Base-by-base conservation (phyloP, 2,329 filamentous ascomycete genomes). In the Pestalotiopsis sp. region DNA sequence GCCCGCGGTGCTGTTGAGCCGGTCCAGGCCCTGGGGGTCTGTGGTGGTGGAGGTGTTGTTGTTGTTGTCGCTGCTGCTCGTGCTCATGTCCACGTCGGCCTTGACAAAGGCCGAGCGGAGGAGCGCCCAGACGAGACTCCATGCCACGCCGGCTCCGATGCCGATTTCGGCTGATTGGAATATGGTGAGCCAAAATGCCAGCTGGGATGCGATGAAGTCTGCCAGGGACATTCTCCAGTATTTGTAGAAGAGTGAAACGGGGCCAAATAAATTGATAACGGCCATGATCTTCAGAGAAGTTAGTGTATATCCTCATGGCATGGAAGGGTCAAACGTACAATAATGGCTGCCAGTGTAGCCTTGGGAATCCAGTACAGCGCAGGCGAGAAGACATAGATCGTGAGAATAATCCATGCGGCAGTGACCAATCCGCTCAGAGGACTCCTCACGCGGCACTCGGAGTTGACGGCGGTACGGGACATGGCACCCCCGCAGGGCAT, bases 351-450 rank as follows among this genome's bases (percentile, higher is more conserved):
- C 1, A 92, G 82, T 0, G 88, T 90, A 0, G 89, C 84, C 72
- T 90, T 90, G 1, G 90, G 90, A n/a, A 92, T 88, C 88, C 88
- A 92, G 78, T 89, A 91, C 0, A 92, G 82, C 0, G 87, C 86
- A 0, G 85, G 86, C 0, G 86, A 86, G 49, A 91, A 84, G 69
- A 88, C 84, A 74, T 88, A 91, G 31, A 92, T 85, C 23, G 85
- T 88, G 1, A 91, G 77, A 7, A 92, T 79, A 20, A 92, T 88
- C 62, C 90, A 87, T 4, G 84, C 88, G 2, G 88, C 85, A 0
- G 90, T 90, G 66, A 92, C 81, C 25, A 89, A 72, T 4, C 89
- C 89, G 57, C 86, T 89, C 0, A 90, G 79, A 0, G 90, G 90
- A 5, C 87, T 89, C 70, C 85, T 86, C 73, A 91, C 90, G 41